phyloP scores from a whole-genome alignment of 2,329 filamentous ascomycete species.

The Coniochaeta prunicola region DNA sequence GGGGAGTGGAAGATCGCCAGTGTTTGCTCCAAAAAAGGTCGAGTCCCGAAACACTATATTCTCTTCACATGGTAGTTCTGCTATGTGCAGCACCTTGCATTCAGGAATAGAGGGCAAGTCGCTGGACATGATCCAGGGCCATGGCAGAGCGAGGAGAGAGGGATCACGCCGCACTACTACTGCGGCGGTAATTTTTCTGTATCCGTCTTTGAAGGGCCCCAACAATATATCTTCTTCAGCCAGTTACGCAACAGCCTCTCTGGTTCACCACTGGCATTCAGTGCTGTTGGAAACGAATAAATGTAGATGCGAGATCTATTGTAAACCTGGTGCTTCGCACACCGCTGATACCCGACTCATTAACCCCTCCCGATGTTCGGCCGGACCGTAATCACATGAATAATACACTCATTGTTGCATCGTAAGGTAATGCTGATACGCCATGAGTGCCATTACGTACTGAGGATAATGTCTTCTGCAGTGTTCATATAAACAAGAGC shows the following conservation, averaged over 20 bases:
- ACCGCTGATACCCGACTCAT: too few relatives aligned
- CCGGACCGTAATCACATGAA: too few relatives aligned
- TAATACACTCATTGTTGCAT: too few relatives aligned
- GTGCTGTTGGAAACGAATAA: too few relatives aligned
- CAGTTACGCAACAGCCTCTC: conserved; percentile 7
- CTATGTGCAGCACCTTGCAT: background rate
- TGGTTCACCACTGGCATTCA: conserved; percentile 14
- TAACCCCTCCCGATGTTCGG: too few relatives aligned
- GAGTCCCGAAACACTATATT: background rate
- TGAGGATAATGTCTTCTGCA: too few relatives aligned
- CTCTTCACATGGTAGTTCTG: background rate
- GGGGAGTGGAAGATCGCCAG: background rate
- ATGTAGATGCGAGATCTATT: too few relatives aligned
- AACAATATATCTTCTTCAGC: conserved; percentile 6
- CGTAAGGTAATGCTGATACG: too few relatives aligned
- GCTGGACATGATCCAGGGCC: background rate
- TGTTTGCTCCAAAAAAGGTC: background rate
- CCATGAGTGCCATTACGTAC: too few relatives aligned
- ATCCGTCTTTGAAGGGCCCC: conserved; percentile 5
- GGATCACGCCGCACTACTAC: conserved; percentile 1
- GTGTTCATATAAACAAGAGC: too few relatives aligned
- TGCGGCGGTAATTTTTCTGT: background rate
- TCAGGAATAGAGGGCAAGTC: background rate
- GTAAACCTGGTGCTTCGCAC: too few relatives aligned
- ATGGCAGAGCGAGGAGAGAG: background rate